phyloP scores from a whole-genome alignment of 1,284 basidiomycete genomes.

The Cutaneotrichosporon dermatis region DNA sequence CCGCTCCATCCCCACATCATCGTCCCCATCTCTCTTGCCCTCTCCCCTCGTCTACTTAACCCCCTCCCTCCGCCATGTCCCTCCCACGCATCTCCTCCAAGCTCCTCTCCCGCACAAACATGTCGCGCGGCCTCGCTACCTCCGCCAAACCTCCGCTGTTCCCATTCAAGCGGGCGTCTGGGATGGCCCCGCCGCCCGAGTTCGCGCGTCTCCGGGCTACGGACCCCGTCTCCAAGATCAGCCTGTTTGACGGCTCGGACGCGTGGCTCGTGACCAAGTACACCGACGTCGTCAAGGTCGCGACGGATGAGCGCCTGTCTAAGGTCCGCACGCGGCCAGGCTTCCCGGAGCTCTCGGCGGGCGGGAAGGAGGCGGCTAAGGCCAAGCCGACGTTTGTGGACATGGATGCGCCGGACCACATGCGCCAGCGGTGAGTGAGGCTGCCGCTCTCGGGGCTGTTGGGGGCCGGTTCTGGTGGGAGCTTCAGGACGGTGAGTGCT shows the following conservation, averaged over 20 bases:
- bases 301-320: slow-evolving; percentile 11
- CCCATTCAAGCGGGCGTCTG: slow-evolving; percentile 11
- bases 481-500: background rate
- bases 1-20: too few species aligned
- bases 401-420: slow-evolving; percentile 16
- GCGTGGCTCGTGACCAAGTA: slow-evolving; percentile 17
- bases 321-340: slow-evolving; percentile 15
- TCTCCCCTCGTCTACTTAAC: background rate
- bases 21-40: too few species aligned
- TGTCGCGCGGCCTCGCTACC: background rate
- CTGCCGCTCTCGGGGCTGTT: too few species aligned
- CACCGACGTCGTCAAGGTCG: slow-evolving; percentile 9
- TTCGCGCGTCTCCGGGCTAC: slow-evolving; percentile 8
- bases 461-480: too few species aligned
- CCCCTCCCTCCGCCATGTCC: background rate
- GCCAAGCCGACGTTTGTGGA: slow-evolving; percentile 15
- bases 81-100: too few species aligned
- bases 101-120: background rate
- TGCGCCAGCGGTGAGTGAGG: slow-evolving; percentile 6
- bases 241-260: slow-evolving; percentile 7
- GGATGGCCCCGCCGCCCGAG: slow-evolving; percentile 14
- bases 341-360: slow-evolving; percentile 18
- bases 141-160: background rate
- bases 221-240: slow-evolving; percentile 9
- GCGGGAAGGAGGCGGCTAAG: slow-evolving; percentile 12